Evolutionary conservation across 73 alveolate genomes (phyloP).

Genomic region (Tetrahymena thermophila): DNA sequence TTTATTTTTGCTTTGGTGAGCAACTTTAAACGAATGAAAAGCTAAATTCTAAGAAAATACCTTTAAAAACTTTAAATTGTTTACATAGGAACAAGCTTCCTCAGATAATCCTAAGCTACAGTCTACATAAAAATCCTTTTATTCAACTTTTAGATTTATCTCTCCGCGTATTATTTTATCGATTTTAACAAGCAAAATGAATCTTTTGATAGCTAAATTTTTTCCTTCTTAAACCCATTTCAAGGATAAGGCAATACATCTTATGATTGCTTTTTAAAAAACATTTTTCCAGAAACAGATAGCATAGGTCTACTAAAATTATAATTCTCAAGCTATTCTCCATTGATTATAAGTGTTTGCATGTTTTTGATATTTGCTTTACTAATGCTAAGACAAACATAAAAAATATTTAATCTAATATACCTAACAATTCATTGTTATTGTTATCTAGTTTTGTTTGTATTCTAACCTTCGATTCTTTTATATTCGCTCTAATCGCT

Average conservation of each 20-base stretch:
- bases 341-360: not conserved
- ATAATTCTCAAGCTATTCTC: not conserved
- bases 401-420: not conserved
- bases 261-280: not conserved
- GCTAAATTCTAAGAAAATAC: not conserved
- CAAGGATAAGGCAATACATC: not conserved
- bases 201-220: not conserved
- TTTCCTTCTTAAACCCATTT: not conserved
- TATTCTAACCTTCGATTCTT: not conserved
- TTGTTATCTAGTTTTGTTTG: not conserved
- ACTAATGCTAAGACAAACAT: not conserved
- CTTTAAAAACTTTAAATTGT: not conserved
- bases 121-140: not conserved
- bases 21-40: not conserved
- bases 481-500: not conserved
- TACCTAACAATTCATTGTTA: not conserved
- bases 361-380: not conserved
- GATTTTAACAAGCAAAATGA: not conserved
- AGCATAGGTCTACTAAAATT: not conserved
- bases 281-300: not conserved
- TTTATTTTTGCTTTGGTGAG: not conserved
- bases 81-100: not conserved
- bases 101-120: not conserved
- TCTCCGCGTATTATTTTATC: not conserved
- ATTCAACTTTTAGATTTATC: not conserved